Evolutionary conservation across 495 filamentous ascomycete genomes (phyloP).

Genomic region (Immersiella caudata): DNA sequence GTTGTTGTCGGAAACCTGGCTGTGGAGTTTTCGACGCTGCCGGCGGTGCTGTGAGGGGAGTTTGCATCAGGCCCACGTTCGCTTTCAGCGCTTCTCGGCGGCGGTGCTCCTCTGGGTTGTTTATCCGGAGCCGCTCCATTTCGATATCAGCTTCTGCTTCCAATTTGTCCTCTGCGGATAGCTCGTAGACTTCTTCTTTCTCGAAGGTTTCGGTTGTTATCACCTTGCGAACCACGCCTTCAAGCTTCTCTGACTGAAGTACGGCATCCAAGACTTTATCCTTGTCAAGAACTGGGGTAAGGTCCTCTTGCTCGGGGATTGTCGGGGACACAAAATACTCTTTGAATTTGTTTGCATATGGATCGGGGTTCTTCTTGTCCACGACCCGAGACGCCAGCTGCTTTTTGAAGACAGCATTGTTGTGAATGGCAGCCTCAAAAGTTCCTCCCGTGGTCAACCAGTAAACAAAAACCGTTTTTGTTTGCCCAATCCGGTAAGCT

Average conservation of each 20-base stretch:
- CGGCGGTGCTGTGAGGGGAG: background rate
- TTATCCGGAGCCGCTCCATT: constrained; percentile 28
- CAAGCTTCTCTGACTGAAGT: constrained; percentile 38
- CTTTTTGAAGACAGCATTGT: constrained; percentile 75
- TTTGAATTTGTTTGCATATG: constrained; percentile 53
- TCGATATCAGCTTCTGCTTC: constrained; percentile 37
- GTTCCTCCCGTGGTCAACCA: constrained; percentile 80
- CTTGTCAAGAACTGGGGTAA: constrained; percentile 58
- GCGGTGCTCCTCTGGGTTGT: constrained; percentile 34
- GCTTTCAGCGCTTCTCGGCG: constrained; percentile 19
- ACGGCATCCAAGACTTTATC: constrained; percentile 75
- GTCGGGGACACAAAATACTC: constrained; percentile 64
- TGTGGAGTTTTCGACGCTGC: background rate
- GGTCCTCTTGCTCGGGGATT: constrained; percentile 52
- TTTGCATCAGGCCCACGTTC: background rate
- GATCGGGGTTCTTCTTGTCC: constrained; percentile 74
- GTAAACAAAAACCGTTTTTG: constrained; percentile 84
- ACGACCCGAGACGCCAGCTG: constrained; percentile 79
- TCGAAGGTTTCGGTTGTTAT: constrained; percentile 50
- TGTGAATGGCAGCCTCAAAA: constrained; percentile 71
- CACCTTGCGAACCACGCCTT: constrained; percentile 38
- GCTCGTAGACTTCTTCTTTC: constrained; percentile 45
- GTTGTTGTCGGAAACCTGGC: background rate
- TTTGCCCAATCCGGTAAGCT: constrained; percentile 84
- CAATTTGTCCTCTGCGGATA: constrained; percentile 41